Conservation (phyloP, 306 rosid genomes). For the Geum urbanum region DNA sequence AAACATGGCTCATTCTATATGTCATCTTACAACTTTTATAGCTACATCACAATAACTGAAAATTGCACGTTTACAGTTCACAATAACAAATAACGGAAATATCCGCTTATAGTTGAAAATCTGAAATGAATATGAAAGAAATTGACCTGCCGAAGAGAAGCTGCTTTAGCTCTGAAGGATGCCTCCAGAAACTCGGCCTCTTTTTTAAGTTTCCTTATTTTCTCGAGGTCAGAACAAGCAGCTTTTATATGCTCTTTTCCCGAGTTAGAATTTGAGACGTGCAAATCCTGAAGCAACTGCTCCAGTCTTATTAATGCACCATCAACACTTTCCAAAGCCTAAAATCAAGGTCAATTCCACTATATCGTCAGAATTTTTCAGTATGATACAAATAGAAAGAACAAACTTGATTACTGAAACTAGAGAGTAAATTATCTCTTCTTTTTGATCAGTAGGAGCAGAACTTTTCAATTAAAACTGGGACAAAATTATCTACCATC, state of each 20-base stretch:
- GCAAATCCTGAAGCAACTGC: constrained; percentile 87
- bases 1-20: background rate
- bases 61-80: constrained; percentile 4
- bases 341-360: constrained; percentile 31
- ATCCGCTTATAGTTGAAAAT: background rate
- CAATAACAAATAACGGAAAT: background rate
- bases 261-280: constrained; percentile 66
- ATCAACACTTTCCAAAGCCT: constrained; percentile 95
- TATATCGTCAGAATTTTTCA: constrained; percentile 18
- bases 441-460: constrained; percentile 2
- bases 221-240: constrained; percentile 97
- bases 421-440: background rate
- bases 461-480: background rate
- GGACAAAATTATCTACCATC: background rate
- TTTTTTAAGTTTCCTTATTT: constrained; percentile 84
- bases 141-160: constrained; percentile 68
- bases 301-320: constrained; percentile 78
- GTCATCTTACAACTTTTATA: background rate
- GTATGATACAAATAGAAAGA: constrained; percentile 21
- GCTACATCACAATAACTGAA: constrained; percentile 4
- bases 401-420: background rate
- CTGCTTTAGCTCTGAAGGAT: constrained; percentile 94
- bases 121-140: constrained; percentile 8
- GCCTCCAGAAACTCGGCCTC: constrained; percentile 98
- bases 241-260: constrained; percentile 96